Base-by-base conservation (phyloP, 192 early-diverging fungal genomes). In the Kickxella alabastrina region DNA sequence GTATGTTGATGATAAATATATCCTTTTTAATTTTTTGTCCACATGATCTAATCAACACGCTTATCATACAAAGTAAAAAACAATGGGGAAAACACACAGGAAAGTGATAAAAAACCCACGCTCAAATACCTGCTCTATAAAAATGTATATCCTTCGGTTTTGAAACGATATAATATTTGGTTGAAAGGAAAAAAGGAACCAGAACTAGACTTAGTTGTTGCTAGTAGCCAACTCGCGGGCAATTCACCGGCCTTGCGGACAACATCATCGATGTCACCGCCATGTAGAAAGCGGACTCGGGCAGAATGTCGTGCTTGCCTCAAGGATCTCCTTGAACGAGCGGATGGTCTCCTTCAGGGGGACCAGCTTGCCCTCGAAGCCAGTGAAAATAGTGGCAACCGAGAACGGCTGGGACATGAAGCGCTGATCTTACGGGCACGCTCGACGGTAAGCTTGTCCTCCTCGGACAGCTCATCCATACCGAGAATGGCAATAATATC, bases 401-500 rank as follows among this genome's bases (percentile, higher is more conserved):
- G 87, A 85, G 86, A 97, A 97, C 39, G 94, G 94, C 84, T 97
- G 94, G 62, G 87, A 90, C 92, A 97, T 93, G 87, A 97, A 97
- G 76, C 88, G 84, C 86, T 95, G 78, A 97, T 95, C 87, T 97
- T 97, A 90, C 94, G 91, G 48, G 94, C 94, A 83, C 94, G 92
- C 84, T 95, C 91, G 79, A 97, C 94, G 58, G 89, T 92, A 51
- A 92, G 81, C 89, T 97, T 97, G 82, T 97, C 94, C 71, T 97
- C 92, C 71, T 97, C 93, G 31, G 93, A 97, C 79, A 97, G 79
- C 83, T 97, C 93, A 77, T 97, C 93, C 92, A 97, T 97, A 88
- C 92, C 92, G 54, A 97, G 79, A 90, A 97, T 95, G 80, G 94
- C 92, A 86, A 97, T 97, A 68, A 97, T 97, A 84, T 97, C 94